A percentile compares a stretch with the other conserved stretches of the same genome.
Conservation (phyloP, 495 filamentous ascomycete genomes). For the Melanomma pulvis-pyrius region DNA sequence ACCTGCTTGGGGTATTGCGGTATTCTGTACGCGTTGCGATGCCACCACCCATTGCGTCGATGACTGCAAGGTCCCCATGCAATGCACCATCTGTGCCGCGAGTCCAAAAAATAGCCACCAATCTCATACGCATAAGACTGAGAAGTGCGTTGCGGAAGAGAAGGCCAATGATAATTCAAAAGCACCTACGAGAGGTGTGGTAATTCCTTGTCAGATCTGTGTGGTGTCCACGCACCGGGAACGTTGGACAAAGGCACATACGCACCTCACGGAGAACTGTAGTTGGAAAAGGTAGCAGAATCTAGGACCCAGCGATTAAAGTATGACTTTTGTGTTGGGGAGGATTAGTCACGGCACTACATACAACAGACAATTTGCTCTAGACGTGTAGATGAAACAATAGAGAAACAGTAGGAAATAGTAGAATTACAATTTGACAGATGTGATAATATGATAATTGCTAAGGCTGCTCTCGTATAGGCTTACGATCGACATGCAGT, state of each 20-base stretch:
- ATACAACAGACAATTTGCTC: too few species aligned
- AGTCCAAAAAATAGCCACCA: background rate
- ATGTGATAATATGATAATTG: too few species aligned
- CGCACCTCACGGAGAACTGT: background rate
- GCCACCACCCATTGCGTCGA: background rate
- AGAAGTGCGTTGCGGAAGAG: background rate
- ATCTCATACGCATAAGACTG: background rate
- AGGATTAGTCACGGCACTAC: too few species aligned
- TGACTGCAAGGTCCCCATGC: background rate
- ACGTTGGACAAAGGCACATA: background rate
- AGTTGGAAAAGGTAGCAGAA: background rate
- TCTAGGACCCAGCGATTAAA: too few species aligned
- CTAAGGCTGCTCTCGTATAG: too few species aligned
- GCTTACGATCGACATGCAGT: too few species aligned
- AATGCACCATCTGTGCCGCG: background rate
- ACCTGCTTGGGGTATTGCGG: background rate
- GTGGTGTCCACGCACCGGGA: background rate
- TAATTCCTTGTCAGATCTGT: background rate
- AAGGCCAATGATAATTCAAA: background rate
- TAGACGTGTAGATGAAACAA: too few species aligned
- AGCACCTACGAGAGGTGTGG: background rate
- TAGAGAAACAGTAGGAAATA: too few species aligned
- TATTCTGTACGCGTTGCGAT: constrained; percentile 11
- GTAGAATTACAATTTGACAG: too few species aligned
- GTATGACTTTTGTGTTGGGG: too few species aligned